Percentiles rank a stretch among this genome's conserved stretches.
Evolutionary conservation across 2,329 filamentous ascomycete genomes (phyloP).

Genomic region (Phyllosticta capitalensis): DNA sequence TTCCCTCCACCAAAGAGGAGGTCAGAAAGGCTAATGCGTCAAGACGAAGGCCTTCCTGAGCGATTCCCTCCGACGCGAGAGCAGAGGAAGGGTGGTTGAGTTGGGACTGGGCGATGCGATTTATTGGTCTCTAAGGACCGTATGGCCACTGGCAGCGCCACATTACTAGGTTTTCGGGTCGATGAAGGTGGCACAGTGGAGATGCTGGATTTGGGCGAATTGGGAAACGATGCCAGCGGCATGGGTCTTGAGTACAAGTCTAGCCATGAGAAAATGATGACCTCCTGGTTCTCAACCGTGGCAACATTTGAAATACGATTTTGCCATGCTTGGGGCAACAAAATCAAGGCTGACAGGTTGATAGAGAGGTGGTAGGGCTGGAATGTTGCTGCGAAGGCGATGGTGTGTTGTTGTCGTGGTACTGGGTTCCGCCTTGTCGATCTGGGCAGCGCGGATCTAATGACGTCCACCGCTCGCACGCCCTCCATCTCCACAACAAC

Average conservation of each 20-base stretch:
- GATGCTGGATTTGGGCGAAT: neutral
- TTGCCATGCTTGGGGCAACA: no score
- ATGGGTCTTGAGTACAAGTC: neutral
- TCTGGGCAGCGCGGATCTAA: slow-evolving; percentile 1
- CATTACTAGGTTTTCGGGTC: neutral
- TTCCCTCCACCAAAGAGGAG: neutral
- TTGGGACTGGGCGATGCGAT: neutral
- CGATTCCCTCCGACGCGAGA: neutral
- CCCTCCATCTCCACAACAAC: neutral
- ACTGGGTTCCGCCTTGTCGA: neutral
- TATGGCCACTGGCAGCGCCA: neutral
- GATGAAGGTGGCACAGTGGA: neutral
- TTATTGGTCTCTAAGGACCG: neutral
- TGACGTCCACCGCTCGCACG: slow-evolving; percentile 7
- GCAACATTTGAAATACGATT: neutral
- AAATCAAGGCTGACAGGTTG: no score
- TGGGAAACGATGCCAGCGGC: neutral
- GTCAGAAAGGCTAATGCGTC: no score
- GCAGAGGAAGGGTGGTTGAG: neutral
- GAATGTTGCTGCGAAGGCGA: neutral
- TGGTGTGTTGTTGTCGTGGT: neutral
- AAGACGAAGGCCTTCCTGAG: neutral
- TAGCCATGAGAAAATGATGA: no score
- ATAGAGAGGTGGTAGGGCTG: no score
- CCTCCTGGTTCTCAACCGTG: neutral